These are phyloP conservation scores for Nothopassalora personata DNA, from an alignment of 2,329 filamentous ascomycete genomes.

Conservation along the genomic window DNA sequence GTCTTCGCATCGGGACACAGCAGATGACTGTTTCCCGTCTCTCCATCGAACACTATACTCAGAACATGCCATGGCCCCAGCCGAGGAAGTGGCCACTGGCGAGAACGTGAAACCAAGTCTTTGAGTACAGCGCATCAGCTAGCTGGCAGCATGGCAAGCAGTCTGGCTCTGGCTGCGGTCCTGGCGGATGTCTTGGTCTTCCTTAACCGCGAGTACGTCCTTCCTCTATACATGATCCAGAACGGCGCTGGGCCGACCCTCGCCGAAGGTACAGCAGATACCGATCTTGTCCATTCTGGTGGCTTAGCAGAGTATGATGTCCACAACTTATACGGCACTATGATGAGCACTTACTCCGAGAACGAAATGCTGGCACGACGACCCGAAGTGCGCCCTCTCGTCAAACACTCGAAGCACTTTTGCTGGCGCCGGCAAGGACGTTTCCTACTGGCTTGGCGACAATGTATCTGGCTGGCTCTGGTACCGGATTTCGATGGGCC, in stretches of 20 bases:
- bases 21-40: conserved; percentile 57
- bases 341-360: conserved; percentile 64
- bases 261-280: conserved; percentile 51
- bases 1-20: conserved; percentile 59
- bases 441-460: conserved; percentile 56
- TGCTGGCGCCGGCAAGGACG: conserved; percentile 59
- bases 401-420: conserved; percentile 74
- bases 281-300: conserved; percentile 61
- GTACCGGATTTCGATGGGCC: conserved; percentile 38
- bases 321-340: conserved; percentile 68
- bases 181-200: conserved; percentile 54
- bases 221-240: conserved; percentile 56
- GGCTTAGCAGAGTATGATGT: conserved; percentile 66
- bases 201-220: conserved; percentile 15
- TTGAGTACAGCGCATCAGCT: background rate
- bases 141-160: conserved; percentile 12
- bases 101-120: background rate
- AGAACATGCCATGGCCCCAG: conserved; percentile 50
- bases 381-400: conserved; percentile 57
- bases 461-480: conserved; percentile 41
- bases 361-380: conserved; percentile 61
- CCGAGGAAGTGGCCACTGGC: conserved; percentile 2
- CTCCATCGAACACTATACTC: conserved; percentile 60
- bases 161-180: conserved; percentile 50
- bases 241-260: conserved; percentile 49